These are phyloP conservation scores for Penicillium nordicum DNA, from an alignment of 2,329 filamentous ascomycete genomes.

Conservation along the genomic window DNA sequence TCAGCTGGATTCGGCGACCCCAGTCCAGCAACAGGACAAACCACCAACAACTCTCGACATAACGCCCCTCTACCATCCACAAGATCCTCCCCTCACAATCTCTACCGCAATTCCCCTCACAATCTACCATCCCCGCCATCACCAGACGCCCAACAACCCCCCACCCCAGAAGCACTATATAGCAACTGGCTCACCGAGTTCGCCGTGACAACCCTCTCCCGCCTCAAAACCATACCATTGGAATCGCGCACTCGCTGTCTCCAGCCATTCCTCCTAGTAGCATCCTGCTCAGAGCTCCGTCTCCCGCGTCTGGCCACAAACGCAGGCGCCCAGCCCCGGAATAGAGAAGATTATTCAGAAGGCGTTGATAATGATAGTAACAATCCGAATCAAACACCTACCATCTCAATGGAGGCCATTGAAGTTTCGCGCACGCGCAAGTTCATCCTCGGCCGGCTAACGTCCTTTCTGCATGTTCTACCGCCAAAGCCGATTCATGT, in stretches of 20 bases:
- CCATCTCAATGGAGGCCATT: conserved; percentile 40
- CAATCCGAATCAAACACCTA: conserved; percentile 27
- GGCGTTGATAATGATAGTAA: conserved; percentile 16
- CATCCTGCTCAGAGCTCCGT: conserved; percentile 51
- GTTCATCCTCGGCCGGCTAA: conserved; percentile 50
- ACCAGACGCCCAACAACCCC: not conserved
- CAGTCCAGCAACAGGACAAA: not conserved
- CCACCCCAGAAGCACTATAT: conserved; percentile 18
- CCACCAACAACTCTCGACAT: not conserved
- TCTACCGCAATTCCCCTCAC: conserved; percentile 15
- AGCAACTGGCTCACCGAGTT: conserved; percentile 50
- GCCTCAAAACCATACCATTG: conserved; percentile 49
- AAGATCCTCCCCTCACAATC: conserved; percentile 7
- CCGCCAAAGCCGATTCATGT: conserved; percentile 52
- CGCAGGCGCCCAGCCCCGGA: not conserved
- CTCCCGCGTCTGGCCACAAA: conserved; percentile 35
- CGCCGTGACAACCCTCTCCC: conserved; percentile 50
- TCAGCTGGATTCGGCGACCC: conserved; percentile 17
- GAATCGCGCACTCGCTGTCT: conserved; percentile 54
- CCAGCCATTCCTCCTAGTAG: conserved; percentile 53
- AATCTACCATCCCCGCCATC: conserved; percentile 9
- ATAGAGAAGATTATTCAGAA: not conserved
- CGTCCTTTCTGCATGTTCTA: conserved; percentile 45
- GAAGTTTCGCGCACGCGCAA: conserved; percentile 48
- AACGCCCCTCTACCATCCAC: not conserved